A percentile compares a stretch with the other conserved stretches of the same genome.
These are phyloP conservation scores for Ophiostoma himal-ulmi DNA, from an alignment of 2,329 filamentous ascomycete species.

Conservation along the genomic window DNA sequence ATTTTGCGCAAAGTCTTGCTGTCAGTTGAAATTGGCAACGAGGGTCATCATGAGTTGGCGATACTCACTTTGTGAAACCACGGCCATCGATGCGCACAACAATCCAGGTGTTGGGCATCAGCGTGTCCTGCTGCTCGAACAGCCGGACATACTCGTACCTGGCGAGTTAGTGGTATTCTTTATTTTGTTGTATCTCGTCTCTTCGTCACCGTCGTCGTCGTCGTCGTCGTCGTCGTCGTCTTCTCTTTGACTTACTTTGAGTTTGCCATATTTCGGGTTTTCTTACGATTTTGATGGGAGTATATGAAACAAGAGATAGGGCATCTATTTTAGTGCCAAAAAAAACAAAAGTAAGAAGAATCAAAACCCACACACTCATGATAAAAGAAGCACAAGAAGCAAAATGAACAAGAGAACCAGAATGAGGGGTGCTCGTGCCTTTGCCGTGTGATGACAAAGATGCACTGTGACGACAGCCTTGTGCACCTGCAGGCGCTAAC, in stretches of 20 bases:
- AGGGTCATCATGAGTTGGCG: neutral
- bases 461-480: slow-evolving; percentile 6
- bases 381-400: too few relatives aligned
- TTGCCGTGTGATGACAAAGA: slow-evolving; percentile 10
- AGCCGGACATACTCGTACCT: slow-evolving; percentile 91
- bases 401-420: neutral
- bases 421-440: slow-evolving; percentile 1
- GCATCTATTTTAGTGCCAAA: too few relatives aligned
- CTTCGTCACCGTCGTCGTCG: neutral
- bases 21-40: neutral
- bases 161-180: neutral
- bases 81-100: slow-evolving; percentile 90
- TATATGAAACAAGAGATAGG: neutral
- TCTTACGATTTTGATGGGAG: neutral
- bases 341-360: too few relatives aligned
- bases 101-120: slow-evolving; percentile 91
- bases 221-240: neutral
- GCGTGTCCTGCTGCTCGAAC: slow-evolving; percentile 75
- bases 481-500: slow-evolving; percentile 11
- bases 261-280: slow-evolving; percentile 27
- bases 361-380: too few relatives aligned
- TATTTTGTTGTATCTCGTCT: neutral
- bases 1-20: slow-evolving; percentile 69
- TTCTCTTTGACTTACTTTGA: slow-evolving; percentile 28
- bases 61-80: slow-evolving; percentile 78